A percentile compares a stretch with the other conserved stretches of the same genome.
Conservation (phyloP, 2,329 filamentous ascomycete genomes). For the Clathrospora elynae region DNA sequence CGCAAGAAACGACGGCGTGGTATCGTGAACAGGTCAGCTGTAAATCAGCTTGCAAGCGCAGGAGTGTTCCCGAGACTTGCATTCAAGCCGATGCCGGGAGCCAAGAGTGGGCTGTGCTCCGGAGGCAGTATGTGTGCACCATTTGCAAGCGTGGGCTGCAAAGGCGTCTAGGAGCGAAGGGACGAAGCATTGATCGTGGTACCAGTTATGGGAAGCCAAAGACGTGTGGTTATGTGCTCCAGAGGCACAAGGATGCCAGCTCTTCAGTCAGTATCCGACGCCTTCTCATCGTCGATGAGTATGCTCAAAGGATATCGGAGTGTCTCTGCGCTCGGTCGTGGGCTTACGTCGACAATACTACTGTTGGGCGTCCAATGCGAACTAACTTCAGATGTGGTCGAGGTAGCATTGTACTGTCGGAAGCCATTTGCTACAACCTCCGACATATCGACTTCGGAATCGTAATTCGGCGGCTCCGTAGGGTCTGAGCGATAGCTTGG, state of each 20-base stretch:
- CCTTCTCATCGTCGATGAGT: conserved; percentile 30
- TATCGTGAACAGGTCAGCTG: too few species aligned
- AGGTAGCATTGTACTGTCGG: conserved; percentile 42
- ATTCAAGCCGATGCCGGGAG: too few species aligned
- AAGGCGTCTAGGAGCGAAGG: background rate
- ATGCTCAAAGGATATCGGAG: conserved; percentile 36
- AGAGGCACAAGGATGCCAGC: background rate
- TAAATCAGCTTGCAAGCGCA: too few species aligned
- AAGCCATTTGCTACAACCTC: conserved; percentile 53
- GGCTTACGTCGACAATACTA: conserved; percentile 48
- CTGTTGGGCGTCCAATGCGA: conserved; percentile 47
- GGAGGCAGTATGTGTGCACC: background rate
- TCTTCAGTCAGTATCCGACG: conserved; percentile 21
- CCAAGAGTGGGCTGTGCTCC: too few species aligned
- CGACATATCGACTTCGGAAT: conserved; percentile 47
- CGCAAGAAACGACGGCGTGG: too few species aligned
- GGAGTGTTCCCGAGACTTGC: too few species aligned
- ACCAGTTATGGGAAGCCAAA: conserved; percentile 7
- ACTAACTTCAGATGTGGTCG: conserved; percentile 25
- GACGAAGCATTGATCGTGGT: background rate
- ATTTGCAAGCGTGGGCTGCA: background rate
- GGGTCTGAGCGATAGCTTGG: conserved; percentile 54
- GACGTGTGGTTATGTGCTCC: conserved; percentile 7
- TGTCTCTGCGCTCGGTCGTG: conserved; percentile 47
- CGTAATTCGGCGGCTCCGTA: conserved; percentile 50